phyloP scores from a whole-genome alignment of 768 basidiomycete genomes.

The Tricholoma hemisulphureum region DNA sequence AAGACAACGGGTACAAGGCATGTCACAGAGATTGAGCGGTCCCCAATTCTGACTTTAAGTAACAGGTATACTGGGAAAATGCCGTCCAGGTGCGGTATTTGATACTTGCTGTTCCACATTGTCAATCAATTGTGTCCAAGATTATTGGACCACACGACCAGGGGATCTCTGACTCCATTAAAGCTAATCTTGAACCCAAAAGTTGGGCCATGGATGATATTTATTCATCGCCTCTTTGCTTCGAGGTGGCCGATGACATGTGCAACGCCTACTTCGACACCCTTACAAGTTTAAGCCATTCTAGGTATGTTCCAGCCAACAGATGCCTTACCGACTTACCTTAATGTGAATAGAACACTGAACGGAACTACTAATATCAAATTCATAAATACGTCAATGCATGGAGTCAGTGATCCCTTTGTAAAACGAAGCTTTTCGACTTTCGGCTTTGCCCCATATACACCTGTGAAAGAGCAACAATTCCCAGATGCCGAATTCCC shows the following conservation, averaged over 20 bases:
- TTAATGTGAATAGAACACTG: constrained; percentile 13
- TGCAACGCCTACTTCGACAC: constrained; percentile 55
- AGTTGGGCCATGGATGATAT: constrained; percentile 41
- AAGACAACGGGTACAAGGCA: constrained; percentile 90
- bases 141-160: constrained; percentile 83
- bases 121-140: constrained; percentile 32
- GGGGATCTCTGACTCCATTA: constrained; percentile 70
- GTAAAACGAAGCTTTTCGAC: constrained; percentile 53
- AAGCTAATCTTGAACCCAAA: constrained; percentile 54
- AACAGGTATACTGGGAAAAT: constrained; percentile 87
- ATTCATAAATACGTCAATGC: constrained; percentile 89
- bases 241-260: constrained; percentile 61
- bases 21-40: neutral
- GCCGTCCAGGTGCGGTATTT: constrained; percentile 62
- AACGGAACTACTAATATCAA: constrained; percentile 42
- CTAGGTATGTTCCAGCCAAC: constrained; percentile 20
- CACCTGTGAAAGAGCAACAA: constrained; percentile 64
- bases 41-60: constrained; percentile 1
- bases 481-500: constrained; percentile 82
- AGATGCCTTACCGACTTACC: neutral
- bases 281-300: constrained; percentile 28
- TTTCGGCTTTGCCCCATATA: constrained; percentile 59
- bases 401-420: constrained; percentile 79
- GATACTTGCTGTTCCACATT: neutral
- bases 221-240: constrained; percentile 41